A percentile compares a stretch with the other conserved stretches of the same genome.
Conservation (phyloP, 495 filamentous ascomycete species). For the Letharia lupina region DNA sequence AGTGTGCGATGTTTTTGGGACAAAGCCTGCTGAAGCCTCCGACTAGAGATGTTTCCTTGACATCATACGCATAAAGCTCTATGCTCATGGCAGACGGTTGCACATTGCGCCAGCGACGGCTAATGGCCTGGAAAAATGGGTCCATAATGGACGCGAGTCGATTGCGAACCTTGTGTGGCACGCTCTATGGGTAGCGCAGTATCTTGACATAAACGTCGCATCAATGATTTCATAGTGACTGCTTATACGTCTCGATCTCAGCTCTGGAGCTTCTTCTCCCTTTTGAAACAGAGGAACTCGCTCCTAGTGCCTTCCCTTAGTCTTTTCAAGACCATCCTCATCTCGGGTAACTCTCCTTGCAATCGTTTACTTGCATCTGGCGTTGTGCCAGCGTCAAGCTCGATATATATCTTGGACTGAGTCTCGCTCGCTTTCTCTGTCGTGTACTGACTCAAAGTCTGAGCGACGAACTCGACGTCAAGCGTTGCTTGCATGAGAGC, state of each 20-base stretch:
- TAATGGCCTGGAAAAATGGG: not conserved
- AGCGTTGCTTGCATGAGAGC: conserved; percentile 92
- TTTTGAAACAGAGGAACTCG: conserved; percentile 77
- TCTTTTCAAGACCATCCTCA: conserved; percentile 75
- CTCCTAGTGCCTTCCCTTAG: conserved; percentile 73
- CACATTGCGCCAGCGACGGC: not conserved
- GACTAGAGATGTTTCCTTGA: not conserved
- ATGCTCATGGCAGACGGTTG: not conserved
- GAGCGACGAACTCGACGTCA: conserved; percentile 92
- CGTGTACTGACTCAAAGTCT: conserved; percentile 80
- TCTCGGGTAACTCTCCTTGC: conserved; percentile 79
- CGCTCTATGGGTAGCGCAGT: conserved; percentile 1
- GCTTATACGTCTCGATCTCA: not conserved
- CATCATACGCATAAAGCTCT: not conserved
- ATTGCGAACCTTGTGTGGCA: not conserved
- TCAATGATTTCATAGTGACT: not conserved
- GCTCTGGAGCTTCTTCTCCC: conserved; percentile 26
- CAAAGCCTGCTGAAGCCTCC: not conserved
- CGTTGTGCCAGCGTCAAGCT: conserved; percentile 78
- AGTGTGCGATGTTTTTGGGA: not conserved
- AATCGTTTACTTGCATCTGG: conserved; percentile 69
- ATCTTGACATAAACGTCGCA: not conserved
- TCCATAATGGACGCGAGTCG: too few species aligned
- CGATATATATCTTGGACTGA: conserved; percentile 82
- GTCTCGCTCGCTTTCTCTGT: conserved; percentile 69